Percentiles rank a stretch among this genome's conserved stretches.
phyloP scores from a whole-genome alignment of 192 early-diverging fungal species.

The Mortierella antarctica region DNA sequence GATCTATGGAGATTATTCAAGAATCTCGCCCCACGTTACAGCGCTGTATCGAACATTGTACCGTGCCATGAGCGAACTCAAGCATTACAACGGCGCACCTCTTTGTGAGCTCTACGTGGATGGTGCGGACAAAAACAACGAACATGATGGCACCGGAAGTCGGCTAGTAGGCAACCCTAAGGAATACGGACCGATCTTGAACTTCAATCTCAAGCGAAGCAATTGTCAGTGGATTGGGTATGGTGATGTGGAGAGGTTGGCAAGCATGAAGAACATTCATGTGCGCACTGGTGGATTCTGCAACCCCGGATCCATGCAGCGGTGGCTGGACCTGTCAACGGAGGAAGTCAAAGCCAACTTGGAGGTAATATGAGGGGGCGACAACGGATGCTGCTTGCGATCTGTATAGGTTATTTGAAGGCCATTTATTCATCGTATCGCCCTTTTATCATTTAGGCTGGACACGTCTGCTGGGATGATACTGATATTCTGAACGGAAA shows the following conservation, averaged over 20 bases:
- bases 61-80: slow-evolving; percentile 56
- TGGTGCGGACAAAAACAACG: background rate
- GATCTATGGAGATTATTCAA: slow-evolving; percentile 56
- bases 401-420: background rate
- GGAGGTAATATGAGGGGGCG: slow-evolving; percentile 41
- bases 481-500: slow-evolving; percentile 76
- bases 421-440: background rate
- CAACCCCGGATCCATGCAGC: slow-evolving; percentile 82
- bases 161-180: slow-evolving; percentile 25
- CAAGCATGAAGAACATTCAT: slow-evolving; percentile 72
- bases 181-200: slow-evolving; percentile 71
- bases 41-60: slow-evolving; percentile 58
- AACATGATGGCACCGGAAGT: background rate
- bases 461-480: slow-evolving; percentile 80
- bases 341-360: slow-evolving; percentile 62
- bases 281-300: slow-evolving; percentile 81
- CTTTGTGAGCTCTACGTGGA: slow-evolving; percentile 59
- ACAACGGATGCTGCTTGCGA: background rate
- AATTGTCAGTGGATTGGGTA: slow-evolving; percentile 71
- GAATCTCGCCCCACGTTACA: slow-evolving; percentile 61
- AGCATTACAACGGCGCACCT: slow-evolving; percentile 63
- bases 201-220: slow-evolving; percentile 73
- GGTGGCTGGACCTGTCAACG: slow-evolving; percentile 69
- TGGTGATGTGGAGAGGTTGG: slow-evolving; percentile 73
- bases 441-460: slow-evolving; percentile 45